Conservation (phyloP, 208 protist species). For the Kentomonas sorsogonicus region DNA sequence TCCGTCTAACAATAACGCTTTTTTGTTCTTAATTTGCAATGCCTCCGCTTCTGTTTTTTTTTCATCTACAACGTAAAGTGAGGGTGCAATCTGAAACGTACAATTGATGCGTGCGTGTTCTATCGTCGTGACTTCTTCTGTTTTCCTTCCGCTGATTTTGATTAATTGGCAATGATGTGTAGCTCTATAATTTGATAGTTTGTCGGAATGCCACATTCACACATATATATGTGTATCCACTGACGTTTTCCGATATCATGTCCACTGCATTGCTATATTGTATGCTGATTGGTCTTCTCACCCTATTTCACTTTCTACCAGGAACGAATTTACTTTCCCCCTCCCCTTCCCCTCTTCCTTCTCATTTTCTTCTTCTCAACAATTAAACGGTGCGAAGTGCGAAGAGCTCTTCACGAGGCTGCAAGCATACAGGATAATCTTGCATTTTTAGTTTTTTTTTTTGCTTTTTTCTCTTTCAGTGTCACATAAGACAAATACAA, state of each 20-base stretch:
- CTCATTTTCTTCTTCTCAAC: not conserved
- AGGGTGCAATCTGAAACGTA: not conserved
- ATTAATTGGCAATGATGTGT: not conserved
- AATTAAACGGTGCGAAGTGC: not conserved
- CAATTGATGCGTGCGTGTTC: not conserved
- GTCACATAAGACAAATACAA: no score
- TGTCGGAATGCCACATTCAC: not conserved
- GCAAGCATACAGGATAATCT: not conserved
- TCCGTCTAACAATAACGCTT: not conserved
- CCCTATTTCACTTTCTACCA: conserved; percentile 9
- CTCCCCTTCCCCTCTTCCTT: not conserved
- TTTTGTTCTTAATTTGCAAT: no score
- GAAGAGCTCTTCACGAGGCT: not conserved
- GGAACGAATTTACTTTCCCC: not conserved
- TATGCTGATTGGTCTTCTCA: no score
- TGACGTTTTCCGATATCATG: no score
- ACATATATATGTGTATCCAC: conserved; percentile 1
- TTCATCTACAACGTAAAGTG: no score
- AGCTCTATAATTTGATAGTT: not conserved
- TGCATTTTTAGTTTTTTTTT: no score
- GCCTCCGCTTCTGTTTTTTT: no score
- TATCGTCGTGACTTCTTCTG: not conserved
- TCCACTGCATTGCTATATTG: no score
- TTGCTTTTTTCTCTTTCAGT: no score
- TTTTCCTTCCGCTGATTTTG: not conserved